These are phyloP conservation scores for Acacia concinna DNA, from an alignment of 331 rosid species.

Conservation along the genomic window DNA sequence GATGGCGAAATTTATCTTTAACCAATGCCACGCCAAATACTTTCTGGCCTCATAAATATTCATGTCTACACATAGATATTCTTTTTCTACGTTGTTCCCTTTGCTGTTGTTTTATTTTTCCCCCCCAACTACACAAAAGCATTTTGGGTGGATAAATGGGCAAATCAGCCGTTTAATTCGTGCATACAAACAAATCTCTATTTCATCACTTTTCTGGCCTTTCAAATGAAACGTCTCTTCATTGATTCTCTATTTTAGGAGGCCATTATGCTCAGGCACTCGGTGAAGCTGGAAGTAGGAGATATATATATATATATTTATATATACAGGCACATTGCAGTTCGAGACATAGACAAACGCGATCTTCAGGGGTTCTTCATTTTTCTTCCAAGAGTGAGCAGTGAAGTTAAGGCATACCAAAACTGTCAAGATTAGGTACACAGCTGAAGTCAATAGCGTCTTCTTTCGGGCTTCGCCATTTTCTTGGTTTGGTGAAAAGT, in stretches of 20 bases:
- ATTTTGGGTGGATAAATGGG: conserved; percentile 11
- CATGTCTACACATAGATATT: neutral
- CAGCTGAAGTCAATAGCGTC: neutral
- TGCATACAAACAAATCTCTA: conserved; percentile 6
- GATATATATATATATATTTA: neutral
- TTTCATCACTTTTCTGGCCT: neutral
- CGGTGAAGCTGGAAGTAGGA: neutral
- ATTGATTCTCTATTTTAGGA: neutral
- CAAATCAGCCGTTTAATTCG: neutral
- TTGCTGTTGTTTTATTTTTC: neutral
- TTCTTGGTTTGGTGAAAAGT: conserved; percentile 2
- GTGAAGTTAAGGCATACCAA: conserved; percentile 4
- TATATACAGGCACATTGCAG: neutral
- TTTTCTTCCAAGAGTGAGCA: conserved; percentile 22
- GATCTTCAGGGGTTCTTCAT: conserved; percentile 15
- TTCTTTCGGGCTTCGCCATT: conserved; percentile 7
- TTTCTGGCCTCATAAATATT: conserved; percentile 40
- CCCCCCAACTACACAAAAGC: neutral
- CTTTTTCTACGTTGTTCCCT: neutral
- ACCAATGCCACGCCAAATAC: conserved; percentile 39
- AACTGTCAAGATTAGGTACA: conserved; percentile 15
- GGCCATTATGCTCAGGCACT: neutral
- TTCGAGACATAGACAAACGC: conserved; percentile 9
- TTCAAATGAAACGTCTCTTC: conserved; percentile 3
- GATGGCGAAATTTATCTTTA: conserved; percentile 42